Base-by-base conservation (phyloP, 2,329 filamentous ascomycete species). In the Orbilia oligospora region DNA sequence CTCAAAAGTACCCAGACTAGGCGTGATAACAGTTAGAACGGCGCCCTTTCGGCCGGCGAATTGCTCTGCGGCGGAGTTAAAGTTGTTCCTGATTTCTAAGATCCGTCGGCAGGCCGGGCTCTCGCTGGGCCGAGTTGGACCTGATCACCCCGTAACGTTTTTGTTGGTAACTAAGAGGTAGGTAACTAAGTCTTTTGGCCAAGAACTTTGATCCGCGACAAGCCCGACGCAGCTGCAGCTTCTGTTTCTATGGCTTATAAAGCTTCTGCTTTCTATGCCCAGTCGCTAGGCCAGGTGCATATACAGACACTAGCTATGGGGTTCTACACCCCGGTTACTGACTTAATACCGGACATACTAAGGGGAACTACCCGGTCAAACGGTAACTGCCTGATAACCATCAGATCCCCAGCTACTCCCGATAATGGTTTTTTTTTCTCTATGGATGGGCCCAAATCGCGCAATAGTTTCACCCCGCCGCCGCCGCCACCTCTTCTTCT, bases 51-150 rank as follows among this genome's bases (percentile, higher is more conserved):
- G 38, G 38, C 38, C 38, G 16, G 38, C 38, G 38, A n/a, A 36
- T 9, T 36, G 5, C 33, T 36, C 10, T 1, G 9, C 3, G 9
- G 9, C 38, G 38, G 38, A 16, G 38, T 14, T 41, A 41, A 41
- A 14, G 12, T 41, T 14, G 9, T 36, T 4, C 38, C 12, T 41
- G 38, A 41, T 41, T 41, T 41, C 38, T 41, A 41, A 41, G 38
- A 41, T n/a, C 44, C 16, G 8, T 33, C 51, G 51, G 51, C 27
- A 33, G 51, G 16, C 51, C 51, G 51, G 51, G 27, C 51, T 3
- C 22, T 30, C 51, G 51, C 61, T 55, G 51, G 55, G 18, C 70
- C 70, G 70, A 73, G 48, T 8, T 8, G 16, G 9, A n/a, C n/a
- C 14, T 4, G 20, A n/a, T n/a, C 10, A 22, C n/a, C 18, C 30